phyloP scores from a whole-genome alignment of 176 grass and related monocot genomes.

The Rhynchospora pubera region DNA sequence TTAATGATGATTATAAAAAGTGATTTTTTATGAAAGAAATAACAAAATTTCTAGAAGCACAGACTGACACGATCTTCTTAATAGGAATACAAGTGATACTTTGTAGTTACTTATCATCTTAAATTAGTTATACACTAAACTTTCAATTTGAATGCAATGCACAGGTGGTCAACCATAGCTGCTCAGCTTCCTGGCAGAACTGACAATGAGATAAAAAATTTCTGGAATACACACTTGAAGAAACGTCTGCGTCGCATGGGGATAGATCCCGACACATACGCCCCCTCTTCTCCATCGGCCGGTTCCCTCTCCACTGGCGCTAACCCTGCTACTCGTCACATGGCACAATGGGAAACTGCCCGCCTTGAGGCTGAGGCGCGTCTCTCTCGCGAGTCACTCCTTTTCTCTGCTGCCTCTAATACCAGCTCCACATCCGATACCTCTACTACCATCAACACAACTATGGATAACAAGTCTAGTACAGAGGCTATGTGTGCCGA shows the following conservation, averaged over 20 bases:
- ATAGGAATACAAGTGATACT: background rate
- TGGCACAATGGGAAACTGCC: conserved; percentile 81
- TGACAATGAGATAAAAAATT: conserved; percentile 98
- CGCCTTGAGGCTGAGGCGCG: conserved; percentile 85
- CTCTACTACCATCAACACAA: conserved; percentile 18
- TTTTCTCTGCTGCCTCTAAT: conserved; percentile 35
- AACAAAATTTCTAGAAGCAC: background rate
- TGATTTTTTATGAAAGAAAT: background rate
- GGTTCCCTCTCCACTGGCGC: conserved; percentile 28
- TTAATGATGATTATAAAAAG: background rate
- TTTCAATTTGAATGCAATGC: background rate
- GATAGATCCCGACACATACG: conserved; percentile 20
- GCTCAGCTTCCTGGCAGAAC: conserved; percentile 82
- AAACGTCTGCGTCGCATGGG: conserved; percentile 56
- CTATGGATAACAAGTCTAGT: conserved; percentile 9
- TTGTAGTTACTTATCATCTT: background rate
- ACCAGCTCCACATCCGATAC: conserved; percentile 27
- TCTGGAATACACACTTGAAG: conserved; percentile 98
- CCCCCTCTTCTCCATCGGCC: background rate
- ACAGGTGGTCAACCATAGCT: conserved; percentile 94
- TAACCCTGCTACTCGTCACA: conserved; percentile 56
- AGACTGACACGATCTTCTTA: background rate
- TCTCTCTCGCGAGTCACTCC: conserved; percentile 48
- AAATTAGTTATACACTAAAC: background rate
- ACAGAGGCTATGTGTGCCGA: background rate